Evolutionary conservation across 2,329 filamentous ascomycete species (phyloP).

Genomic region (Alternaria tenuissima): DNA sequence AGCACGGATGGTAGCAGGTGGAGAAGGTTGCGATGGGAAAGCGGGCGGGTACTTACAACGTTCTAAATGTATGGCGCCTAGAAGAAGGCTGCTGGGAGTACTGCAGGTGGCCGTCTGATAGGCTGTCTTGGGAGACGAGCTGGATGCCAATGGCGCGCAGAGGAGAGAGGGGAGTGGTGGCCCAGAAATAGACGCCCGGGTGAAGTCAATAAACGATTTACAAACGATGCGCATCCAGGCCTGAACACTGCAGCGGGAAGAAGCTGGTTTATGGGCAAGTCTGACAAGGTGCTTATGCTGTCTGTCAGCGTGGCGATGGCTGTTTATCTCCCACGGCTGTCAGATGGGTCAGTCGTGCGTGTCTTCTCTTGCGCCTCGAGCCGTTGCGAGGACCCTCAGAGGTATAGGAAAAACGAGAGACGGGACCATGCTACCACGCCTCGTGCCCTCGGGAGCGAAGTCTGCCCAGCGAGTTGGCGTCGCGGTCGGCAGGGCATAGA

Average conservation of each 20-base stretch:
- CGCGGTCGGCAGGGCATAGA: slow-evolving; percentile 23
- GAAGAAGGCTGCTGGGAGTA: slow-evolving; percentile 41
- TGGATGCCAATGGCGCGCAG: slow-evolving; percentile 42
- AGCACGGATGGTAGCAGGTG: slow-evolving; percentile 40
- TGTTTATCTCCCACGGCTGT: slow-evolving; percentile 12
- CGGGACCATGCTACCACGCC: slow-evolving; percentile 23
- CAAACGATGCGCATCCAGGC: slow-evolving; percentile 44
- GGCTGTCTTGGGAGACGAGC: slow-evolving; percentile 41
- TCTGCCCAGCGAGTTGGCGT: slow-evolving; percentile 31
- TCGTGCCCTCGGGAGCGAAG: slow-evolving; percentile 29
- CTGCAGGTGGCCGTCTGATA: slow-evolving; percentile 45
- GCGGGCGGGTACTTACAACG: slow-evolving; percentile 52
- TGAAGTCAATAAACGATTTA: slow-evolving; percentile 46
- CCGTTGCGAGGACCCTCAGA: slow-evolving; percentile 13
- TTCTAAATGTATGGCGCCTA: slow-evolving; percentile 50
- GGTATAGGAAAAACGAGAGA: slow-evolving; percentile 19
- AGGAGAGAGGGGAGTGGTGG: slow-evolving; percentile 37
- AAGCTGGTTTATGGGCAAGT: slow-evolving; percentile 34
- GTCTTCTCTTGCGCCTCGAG: slow-evolving; percentile 25
- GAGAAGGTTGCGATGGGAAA: slow-evolving; percentile 45
- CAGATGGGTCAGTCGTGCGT: slow-evolving; percentile 26
- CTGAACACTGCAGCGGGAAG: slow-evolving; percentile 36
- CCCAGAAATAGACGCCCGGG: slow-evolving; percentile 54
- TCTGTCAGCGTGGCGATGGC: slow-evolving; percentile 29
- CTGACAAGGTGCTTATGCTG: slow-evolving; percentile 38